Percentiles rank a stretch among this genome's conserved stretches.
These are phyloP conservation scores for Parietaria judaica DNA, from an alignment of 306 rosid species.

Conservation along the genomic window DNA sequence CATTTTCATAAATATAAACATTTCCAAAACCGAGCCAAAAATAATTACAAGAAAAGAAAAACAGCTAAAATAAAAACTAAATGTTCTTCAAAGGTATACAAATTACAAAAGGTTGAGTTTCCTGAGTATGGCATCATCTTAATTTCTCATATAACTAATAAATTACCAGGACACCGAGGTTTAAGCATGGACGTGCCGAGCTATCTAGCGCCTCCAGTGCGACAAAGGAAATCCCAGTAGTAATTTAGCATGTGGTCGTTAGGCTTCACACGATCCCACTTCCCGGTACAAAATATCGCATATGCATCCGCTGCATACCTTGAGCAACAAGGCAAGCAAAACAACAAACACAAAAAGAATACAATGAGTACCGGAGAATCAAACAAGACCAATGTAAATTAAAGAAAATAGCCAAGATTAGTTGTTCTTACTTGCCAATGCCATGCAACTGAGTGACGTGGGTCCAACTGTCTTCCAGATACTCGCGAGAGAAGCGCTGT, in stretches of 20 bases:
- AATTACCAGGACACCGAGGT: too few relatives aligned
- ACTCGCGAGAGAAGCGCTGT: conserved; percentile 47
- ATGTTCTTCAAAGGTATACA: too few relatives aligned
- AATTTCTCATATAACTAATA: background rate
- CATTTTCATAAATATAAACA: too few relatives aligned
- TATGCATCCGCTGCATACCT: conserved; percentile 45
- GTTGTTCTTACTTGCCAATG: conserved; percentile 58
- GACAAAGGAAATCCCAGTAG: conserved; percentile 42
- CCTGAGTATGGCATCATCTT: too few relatives aligned
- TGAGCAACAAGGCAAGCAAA: background rate
- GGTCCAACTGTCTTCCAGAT: conserved; percentile 54
- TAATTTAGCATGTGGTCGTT: conserved; percentile 15
- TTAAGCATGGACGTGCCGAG: background rate
- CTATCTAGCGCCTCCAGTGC: background rate
- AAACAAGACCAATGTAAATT: background rate
- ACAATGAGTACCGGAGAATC: too few relatives aligned
- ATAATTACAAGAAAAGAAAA: too few relatives aligned
- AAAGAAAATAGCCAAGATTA: background rate
- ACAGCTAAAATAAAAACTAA: too few relatives aligned
- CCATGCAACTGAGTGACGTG: conserved; percentile 65
- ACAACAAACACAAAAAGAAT: background rate
- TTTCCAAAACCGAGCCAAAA: too few relatives aligned
- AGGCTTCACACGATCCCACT: conserved; percentile 1
- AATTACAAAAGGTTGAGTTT: too few relatives aligned
- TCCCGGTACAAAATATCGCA: conserved; percentile 12